Conservation (phyloP, 768 basidiomycete genomes). For the Pleurotus tuoliensis region DNA sequence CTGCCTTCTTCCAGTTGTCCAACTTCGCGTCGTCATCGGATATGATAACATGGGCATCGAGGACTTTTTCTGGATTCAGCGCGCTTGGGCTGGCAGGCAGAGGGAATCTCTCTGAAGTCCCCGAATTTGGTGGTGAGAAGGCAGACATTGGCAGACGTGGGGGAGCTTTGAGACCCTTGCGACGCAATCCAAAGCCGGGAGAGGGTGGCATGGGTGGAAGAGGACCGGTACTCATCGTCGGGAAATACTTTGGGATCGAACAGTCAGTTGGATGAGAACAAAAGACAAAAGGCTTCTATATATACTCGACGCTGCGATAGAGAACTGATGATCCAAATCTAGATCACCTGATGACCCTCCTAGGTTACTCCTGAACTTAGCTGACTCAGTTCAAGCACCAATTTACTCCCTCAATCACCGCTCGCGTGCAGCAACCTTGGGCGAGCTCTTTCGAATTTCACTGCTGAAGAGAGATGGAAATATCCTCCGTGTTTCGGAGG, state of each 20-base stretch:
- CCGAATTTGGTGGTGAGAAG: conserved; percentile 68
- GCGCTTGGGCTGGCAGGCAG: conserved; percentile 65
- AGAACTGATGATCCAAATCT: neutral
- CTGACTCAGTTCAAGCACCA: too few relatives aligned
- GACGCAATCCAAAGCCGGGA: conserved; percentile 44
- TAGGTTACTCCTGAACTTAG: too few relatives aligned
- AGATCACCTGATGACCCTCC: neutral
- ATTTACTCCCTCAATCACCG: too few relatives aligned
- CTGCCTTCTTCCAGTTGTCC: conserved; percentile 49
- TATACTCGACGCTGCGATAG: neutral
- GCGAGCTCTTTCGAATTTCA: too few relatives aligned
- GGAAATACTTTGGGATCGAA: neutral
- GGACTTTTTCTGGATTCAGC: conserved; percentile 56
- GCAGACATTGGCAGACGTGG: conserved; percentile 75
- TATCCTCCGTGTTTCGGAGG: too few relatives aligned
- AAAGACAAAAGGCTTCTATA: conserved; percentile 1
- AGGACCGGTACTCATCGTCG: conserved; percentile 11
- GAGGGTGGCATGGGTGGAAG: conserved; percentile 28
- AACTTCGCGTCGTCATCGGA: conserved; percentile 35
- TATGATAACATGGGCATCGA: conserved; percentile 65
- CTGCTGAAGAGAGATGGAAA: too few relatives aligned
- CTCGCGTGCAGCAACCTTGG: too few relatives aligned
- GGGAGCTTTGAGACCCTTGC: conserved; percentile 60
- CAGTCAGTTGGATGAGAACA: neutral
- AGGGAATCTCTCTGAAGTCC: conserved; percentile 64